phyloP scores from a whole-genome alignment of 176 grass and related monocot genomes.

The Oryza longistaminata region DNA sequence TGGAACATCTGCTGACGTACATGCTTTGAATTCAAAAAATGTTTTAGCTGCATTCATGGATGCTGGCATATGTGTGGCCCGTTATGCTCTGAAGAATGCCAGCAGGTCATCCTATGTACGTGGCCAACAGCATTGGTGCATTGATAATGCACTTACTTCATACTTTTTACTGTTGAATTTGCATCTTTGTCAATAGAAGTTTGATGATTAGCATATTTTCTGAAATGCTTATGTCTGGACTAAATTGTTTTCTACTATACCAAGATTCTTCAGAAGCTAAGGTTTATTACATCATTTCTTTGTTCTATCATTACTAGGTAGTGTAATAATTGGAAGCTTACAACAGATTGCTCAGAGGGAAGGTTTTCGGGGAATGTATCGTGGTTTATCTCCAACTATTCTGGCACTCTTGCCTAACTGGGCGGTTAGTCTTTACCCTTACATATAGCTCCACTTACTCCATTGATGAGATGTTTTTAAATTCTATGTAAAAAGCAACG shows the following conservation, averaged over 20 bases:
- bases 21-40: not conserved
- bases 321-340: conserved; percentile 84
- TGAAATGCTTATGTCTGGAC: not conserved
- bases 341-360: conserved; percentile 82
- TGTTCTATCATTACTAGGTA: conserved; percentile 57
- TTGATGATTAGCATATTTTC: conserved; percentile 19
- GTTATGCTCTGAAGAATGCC: not conserved
- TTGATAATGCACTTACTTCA: not conserved
- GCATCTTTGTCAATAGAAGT: not conserved
- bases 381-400: conserved; percentile 83
- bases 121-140: not conserved
- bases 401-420: conserved; percentile 93
- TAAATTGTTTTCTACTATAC: conserved; percentile 3
- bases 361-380: conserved; percentile 87
- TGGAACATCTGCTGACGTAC: not conserved
- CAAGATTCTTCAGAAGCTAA: not conserved
- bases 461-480: not conserved
- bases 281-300: conserved; percentile 11
- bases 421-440: conserved; percentile 73
- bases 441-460: conserved; percentile 24
- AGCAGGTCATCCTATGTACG: not conserved
- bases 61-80: not conserved
- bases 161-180: conserved; percentile 19
- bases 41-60: not conserved
- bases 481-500: not conserved